Evolutionary conservation across 2,329 filamentous ascomycete species (phyloP).

Genomic region (Colletotrichum liriopes): DNA sequence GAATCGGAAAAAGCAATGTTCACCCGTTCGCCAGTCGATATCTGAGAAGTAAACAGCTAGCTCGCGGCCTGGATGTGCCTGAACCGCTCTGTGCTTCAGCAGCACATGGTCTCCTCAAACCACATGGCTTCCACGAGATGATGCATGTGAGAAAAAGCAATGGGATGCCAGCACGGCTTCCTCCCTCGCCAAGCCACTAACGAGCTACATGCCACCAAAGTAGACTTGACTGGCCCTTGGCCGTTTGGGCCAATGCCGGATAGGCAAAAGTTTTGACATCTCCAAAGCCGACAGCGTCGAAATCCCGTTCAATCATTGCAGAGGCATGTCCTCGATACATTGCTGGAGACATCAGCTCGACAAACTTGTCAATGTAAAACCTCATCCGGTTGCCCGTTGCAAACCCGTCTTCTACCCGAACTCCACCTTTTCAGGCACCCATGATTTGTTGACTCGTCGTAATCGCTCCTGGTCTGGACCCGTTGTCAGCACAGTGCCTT

Average conservation of each 20-base stretch:
- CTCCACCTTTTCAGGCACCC: conserved; percentile 6
- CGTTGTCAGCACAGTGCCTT: background rate
- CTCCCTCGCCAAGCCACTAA: conserved; percentile 5
- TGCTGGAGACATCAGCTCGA: background rate
- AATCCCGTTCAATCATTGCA: conserved; percentile 15
- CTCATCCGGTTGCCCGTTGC: background rate
- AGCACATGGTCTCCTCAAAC: conserved; percentile 3
- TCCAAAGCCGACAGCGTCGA: conserved; percentile 2
- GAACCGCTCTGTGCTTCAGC: background rate
- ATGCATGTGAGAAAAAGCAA: conserved; percentile 14
- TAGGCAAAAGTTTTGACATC: conserved; percentile 5
- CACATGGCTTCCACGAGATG: conserved; percentile 28
- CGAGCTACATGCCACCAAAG: background rate
- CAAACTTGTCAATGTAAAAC: background rate
- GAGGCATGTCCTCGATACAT: too few species aligned
- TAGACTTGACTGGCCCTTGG: background rate
- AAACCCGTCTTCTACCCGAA: background rate
- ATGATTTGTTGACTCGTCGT: background rate
- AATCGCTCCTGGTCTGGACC: background rate
- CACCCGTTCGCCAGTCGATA: conserved; percentile 10
- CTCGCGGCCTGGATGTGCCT: conserved; percentile 22
- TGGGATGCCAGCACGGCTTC: background rate
- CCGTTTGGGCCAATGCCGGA: background rate
- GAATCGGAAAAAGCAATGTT: conserved; percentile 16
- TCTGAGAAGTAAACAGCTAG: conserved; percentile 28